A percentile compares a stretch with the other conserved stretches of the same genome.
These are phyloP conservation scores for Metschnikowia matae DNA, from an alignment of 805 yeast species.

Conservation along the genomic window DNA sequence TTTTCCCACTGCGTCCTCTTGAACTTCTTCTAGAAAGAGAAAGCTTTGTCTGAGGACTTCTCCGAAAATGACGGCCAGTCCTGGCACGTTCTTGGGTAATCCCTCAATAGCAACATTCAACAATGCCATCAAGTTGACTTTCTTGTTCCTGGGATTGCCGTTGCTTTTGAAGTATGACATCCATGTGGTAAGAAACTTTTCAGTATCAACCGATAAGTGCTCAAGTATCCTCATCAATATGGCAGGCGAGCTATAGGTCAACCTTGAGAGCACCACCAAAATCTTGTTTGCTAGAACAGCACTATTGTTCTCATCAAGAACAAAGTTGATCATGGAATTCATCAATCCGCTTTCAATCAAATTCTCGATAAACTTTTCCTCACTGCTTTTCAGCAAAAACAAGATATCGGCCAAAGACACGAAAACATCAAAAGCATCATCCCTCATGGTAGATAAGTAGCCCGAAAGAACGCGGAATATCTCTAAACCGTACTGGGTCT, in stretches of 20 bases:
- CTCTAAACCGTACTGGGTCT: conserved; percentile 31
- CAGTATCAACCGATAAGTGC: conserved; percentile 24
- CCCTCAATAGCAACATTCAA: conserved; percentile 44
- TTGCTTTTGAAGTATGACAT: conserved; percentile 45
- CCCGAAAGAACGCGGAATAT: conserved; percentile 49
- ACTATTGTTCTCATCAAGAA: conserved; percentile 41
- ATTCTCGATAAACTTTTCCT: conserved; percentile 26
- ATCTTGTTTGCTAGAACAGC: conserved; percentile 38
- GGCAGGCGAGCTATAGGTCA: conserved; percentile 31
- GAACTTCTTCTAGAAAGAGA: conserved; percentile 66
- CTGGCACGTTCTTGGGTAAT: conserved; percentile 20
- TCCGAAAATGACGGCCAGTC: conserved; percentile 17
- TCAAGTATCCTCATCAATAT: conserved; percentile 31
- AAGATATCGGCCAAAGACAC: conserved; percentile 52
- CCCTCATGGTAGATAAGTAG: conserved; percentile 60
- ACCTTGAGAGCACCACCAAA: conserved; percentile 35
- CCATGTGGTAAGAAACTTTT: conserved; percentile 32
- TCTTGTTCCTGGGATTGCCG: conserved; percentile 72
- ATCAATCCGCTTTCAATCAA: conserved; percentile 45
- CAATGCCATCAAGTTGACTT: conserved; percentile 61
- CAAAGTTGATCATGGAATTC: conserved; percentile 37
- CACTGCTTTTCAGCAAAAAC: conserved; percentile 27
- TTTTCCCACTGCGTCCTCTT: conserved; percentile 44
- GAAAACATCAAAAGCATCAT: conserved; percentile 60
- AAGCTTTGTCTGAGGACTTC: conserved; percentile 31